Conservation (phyloP, 2,329 filamentous ascomycete genomes). For the Aspergillus sp. region DNA sequence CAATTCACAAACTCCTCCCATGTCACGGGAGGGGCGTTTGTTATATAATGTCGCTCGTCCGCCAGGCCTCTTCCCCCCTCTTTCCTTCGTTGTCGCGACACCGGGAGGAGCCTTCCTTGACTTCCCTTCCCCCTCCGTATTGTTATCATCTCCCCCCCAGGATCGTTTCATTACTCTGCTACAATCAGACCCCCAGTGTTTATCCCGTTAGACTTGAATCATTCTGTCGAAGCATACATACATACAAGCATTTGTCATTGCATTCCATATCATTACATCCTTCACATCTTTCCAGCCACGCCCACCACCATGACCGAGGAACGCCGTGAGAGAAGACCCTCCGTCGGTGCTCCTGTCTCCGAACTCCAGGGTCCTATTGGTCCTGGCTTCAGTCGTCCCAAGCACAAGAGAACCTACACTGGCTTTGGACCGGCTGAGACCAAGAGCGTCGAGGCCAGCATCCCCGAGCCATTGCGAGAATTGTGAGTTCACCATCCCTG, state of each 20-base stretch:
- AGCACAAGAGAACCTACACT: slow-evolving; percentile 96
- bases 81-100: neutral
- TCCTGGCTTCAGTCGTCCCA: slow-evolving; percentile 84
- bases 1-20: neutral
- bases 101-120: neutral
- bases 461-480: slow-evolving; percentile 83
- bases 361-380: slow-evolving; percentile 83
- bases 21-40: neutral
- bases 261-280: neutral
- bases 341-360: slow-evolving; percentile 76
- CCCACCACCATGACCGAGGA: slow-evolving; percentile 23
- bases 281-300: neutral
- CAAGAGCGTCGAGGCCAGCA: slow-evolving; percentile 86
- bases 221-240: neutral
- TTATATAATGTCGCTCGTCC: neutral
- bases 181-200: no score
- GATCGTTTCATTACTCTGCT: neutral
- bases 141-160: neutral
- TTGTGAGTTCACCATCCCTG: slow-evolving; percentile 57
- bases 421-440: slow-evolving; percentile 90
- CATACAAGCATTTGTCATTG: no score
- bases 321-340: slow-evolving; percentile 73
- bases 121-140: neutral
- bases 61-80: neutral
- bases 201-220: neutral